These are phyloP conservation scores for Metschnikowia dekortorum DNA, from an alignment of 805 yeast genomes.

Conservation along the genomic window DNA sequence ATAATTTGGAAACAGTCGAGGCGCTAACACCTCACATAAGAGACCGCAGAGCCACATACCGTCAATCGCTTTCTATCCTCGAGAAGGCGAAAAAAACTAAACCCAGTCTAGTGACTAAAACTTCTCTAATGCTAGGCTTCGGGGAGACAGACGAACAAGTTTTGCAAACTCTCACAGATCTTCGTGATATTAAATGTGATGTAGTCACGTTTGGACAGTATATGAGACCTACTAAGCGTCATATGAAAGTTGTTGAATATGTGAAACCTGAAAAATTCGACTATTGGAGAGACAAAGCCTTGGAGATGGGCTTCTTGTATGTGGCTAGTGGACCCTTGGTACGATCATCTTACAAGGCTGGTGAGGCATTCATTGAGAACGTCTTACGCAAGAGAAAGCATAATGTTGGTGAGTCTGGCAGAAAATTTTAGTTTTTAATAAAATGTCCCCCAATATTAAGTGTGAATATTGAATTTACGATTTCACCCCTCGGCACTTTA, in stretches of 20 bases:
- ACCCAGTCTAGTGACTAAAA: conserved; percentile 79
- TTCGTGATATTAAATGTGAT: conserved; percentile 76
- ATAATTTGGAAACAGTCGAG: conserved; percentile 94
- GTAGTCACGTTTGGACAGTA: conserved; percentile 98
- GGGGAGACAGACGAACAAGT: conserved; percentile 95
- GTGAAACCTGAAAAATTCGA: conserved; percentile 92
- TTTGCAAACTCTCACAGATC: conserved; percentile 65
- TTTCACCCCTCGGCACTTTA: too few relatives aligned
- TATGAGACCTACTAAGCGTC: conserved; percentile 98
- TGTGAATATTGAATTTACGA: neutral
- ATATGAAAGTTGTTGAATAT: conserved; percentile 96
- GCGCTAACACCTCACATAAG: conserved; percentile 90
- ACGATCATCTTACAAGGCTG: conserved; percentile 95
- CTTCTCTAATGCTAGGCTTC: conserved; percentile 92
- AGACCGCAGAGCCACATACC: conserved; percentile 93
- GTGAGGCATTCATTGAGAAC: conserved; percentile 95
- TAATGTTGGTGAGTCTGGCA: conserved; percentile 40
- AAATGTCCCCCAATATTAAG: neutral
- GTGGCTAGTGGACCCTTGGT: conserved; percentile 98
- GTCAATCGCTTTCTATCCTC: conserved; percentile 78
- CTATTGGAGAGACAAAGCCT: conserved; percentile 82
- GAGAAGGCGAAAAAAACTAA: conserved; percentile 74
- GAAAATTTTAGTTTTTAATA: conserved; percentile 12
- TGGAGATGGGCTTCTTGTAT: conserved; percentile 86
- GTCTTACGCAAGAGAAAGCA: conserved; percentile 73